Conservation (phyloP, 805 yeast species). For the Clavispora asparagi region DNA sequence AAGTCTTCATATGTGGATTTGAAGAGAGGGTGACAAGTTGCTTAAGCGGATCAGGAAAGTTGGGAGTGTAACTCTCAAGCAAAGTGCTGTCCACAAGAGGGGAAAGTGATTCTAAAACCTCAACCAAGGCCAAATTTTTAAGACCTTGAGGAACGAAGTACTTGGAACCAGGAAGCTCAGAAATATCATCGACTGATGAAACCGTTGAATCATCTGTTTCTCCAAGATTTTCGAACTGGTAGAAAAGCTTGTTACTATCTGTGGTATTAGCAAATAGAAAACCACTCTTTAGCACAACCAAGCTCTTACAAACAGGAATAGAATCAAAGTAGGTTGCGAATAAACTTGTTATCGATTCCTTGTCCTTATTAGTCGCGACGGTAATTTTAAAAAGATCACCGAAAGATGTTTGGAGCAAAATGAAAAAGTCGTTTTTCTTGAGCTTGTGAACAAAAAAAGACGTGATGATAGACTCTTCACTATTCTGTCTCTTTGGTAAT, state of each 20-base stretch:
- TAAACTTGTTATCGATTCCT: conserved; percentile 37
- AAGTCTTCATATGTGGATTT: conserved; percentile 42
- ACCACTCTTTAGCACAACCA: conserved; percentile 70
- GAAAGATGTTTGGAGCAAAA: conserved; percentile 58
- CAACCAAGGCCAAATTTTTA: conserved; percentile 57
- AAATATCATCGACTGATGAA: background rate
- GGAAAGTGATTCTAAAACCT: conserved; percentile 42
- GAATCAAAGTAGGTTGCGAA: conserved; percentile 73
- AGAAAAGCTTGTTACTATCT: conserved; percentile 58
- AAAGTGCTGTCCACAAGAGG: conserved; percentile 42
- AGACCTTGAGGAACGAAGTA: conserved; percentile 30
- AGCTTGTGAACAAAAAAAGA: conserved; percentile 61
- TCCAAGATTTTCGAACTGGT: conserved; percentile 76
- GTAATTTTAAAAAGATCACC: conserved; percentile 71
- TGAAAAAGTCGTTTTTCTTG: conserved; percentile 56
- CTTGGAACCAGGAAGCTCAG: background rate
- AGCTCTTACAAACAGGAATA: conserved; percentile 49
- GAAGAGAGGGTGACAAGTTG: conserved; percentile 28
- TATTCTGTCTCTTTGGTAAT: conserved; percentile 46
- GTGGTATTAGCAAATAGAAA: conserved; percentile 65
- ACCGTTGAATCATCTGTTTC: conserved; percentile 36
- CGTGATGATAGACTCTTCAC: conserved; percentile 34
- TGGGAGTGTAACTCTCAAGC: conserved; percentile 11
- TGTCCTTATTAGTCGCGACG: conserved; percentile 46
- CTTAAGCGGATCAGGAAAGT: conserved; percentile 14